phyloP scores from a whole-genome alignment of 2,329 filamentous ascomycete genomes.

The Ilyonectria destructans region DNA sequence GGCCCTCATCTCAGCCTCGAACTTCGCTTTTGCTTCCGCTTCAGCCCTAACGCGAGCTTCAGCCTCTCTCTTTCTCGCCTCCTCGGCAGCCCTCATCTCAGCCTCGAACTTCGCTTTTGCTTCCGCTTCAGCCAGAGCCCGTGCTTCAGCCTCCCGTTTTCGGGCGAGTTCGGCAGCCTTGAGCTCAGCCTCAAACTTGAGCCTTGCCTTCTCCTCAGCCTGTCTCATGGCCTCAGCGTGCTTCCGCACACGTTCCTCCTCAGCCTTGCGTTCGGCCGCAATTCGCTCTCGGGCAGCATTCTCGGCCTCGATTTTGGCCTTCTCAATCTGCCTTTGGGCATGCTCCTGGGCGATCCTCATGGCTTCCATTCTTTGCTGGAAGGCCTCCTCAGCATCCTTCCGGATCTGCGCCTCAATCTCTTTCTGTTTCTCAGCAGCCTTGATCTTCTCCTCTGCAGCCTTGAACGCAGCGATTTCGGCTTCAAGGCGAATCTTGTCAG shows the following conservation, averaged over 20 bases:
- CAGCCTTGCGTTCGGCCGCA: conserved; percentile 48
- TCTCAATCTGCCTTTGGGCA: conserved; percentile 56
- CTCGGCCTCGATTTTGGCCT: conserved; percentile 51
- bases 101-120: conserved; percentile 66
- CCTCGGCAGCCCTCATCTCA: conserved; percentile 62
- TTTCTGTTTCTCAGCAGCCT: conserved; percentile 62
- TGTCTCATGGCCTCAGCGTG: conserved; percentile 62
- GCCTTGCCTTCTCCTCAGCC: conserved; percentile 53
- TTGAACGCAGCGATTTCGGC: conserved; percentile 71
- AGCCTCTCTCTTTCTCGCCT: conserved; percentile 62
- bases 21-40: conserved; percentile 63
- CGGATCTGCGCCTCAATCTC: conserved; percentile 64
- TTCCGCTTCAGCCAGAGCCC: conserved; percentile 62
- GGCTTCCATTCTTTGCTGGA: conserved; percentile 47
- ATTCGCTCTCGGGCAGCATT: conserved; percentile 64
- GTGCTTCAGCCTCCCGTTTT: conserved; percentile 59
- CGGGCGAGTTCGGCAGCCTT: conserved; percentile 52
- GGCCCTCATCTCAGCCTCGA: conserved; percentile 62
- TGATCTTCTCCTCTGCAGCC: conserved; percentile 62
- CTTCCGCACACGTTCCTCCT: conserved; percentile 55
- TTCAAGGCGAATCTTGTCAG: conserved; percentile 74
- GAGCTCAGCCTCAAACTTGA: conserved; percentile 60
- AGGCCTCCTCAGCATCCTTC: conserved; percentile 64
- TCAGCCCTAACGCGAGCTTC: conserved; percentile 62
- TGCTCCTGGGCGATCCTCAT: conserved; percentile 42